Base-by-base conservation (phyloP, 306 rosid species). In the Amphicarpaea edgeworthii region DNA sequence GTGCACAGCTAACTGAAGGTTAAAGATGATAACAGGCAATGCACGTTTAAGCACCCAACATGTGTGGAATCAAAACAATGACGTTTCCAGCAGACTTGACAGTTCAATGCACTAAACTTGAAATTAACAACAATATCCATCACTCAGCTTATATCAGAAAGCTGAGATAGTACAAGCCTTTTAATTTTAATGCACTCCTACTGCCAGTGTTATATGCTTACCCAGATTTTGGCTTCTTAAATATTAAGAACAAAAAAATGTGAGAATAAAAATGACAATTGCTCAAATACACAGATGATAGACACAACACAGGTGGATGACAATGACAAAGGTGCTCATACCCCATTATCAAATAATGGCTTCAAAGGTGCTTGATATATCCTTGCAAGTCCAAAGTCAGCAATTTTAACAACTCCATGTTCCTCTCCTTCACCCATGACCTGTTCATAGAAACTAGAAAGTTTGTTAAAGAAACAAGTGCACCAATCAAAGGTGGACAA, bases 321-420 rank as follows among this genome's bases (percentile, higher is more conserved):
- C 46, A 34, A 81, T 28, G 23, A 30, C 76, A 73, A 75, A 68
- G 78, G 65, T 77, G 81, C 59, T 21, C 87, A 54, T 89, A 92
- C 97, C 87, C 97, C 97, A 73, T 93, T 93, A 54, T 81, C 85
- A 53, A 75, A 85, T 77, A 94, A 79, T 30, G 97, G 86, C 86
- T 87, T 94, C 86, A 92, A 64, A 59, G 98, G 98, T 64, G 95
- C 96, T 82, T 90, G 98, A 81, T 90, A 94, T 87, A 94, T 86
- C 83, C 98, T 91, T 63, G 98, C 98, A 84, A 94, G 98, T 82
- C 98, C 98, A 85, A 94, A 94, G 88, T 94, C 98, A 37, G 96
- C 98, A 82, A 94, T 87, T 86, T 94, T 94, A 62, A 94, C 88
- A 80, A 91, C 84, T 40, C 98, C 98, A 24, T 85, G 97, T 59